These are phyloP conservation scores for Venustampulla echinocandica DNA, from an alignment of 495 filamentous ascomycete species.

Conservation along the genomic window DNA sequence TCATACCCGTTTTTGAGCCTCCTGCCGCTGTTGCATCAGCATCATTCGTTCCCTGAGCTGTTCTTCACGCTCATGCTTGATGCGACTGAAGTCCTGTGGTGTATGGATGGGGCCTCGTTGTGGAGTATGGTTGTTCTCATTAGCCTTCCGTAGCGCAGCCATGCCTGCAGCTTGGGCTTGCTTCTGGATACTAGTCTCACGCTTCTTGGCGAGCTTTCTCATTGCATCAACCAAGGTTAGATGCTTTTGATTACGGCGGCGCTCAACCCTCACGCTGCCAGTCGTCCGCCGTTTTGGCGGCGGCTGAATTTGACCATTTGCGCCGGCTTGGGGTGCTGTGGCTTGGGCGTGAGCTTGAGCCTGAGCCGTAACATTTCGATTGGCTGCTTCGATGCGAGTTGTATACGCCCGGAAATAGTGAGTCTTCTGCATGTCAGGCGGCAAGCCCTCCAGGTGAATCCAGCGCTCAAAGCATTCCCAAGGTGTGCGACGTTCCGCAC, in stretches of 20 bases:
- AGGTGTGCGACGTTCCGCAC: conserved; percentile 81
- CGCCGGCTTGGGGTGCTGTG: conserved; percentile 44
- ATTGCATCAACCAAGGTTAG: conserved; percentile 86
- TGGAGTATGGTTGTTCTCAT: conserved; percentile 52
- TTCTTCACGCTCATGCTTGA: conserved; percentile 78
- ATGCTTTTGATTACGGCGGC: conserved; percentile 74
- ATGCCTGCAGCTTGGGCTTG: conserved; percentile 68
- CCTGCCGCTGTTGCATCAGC: conserved; percentile 55
- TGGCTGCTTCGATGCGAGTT: conserved; percentile 68
- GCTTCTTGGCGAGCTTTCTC: conserved; percentile 90
- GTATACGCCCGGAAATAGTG: conserved; percentile 87
- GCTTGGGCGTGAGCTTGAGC: conserved; percentile 55
- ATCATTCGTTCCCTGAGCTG: conserved; percentile 67
- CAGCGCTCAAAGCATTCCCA: conserved; percentile 99
- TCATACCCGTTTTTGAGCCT: conserved; percentile 47
- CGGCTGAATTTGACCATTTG: conserved; percentile 46
- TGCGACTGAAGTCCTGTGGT: conserved; percentile 78
- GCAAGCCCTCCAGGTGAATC: conserved; percentile 80
- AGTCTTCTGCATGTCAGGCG: conserved; percentile 84
- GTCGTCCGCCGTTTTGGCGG: conserved; percentile 55
- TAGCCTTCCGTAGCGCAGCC: conserved; percentile 62
- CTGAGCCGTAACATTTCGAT: conserved; percentile 54
- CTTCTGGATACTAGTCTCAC: conserved; percentile 77
- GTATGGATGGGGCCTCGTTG: conserved; percentile 43
- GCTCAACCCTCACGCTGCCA: conserved; percentile 70